Conservation (phyloP, 2,329 filamentous ascomycete species). For the Hansfordia pulvinata region DNA sequence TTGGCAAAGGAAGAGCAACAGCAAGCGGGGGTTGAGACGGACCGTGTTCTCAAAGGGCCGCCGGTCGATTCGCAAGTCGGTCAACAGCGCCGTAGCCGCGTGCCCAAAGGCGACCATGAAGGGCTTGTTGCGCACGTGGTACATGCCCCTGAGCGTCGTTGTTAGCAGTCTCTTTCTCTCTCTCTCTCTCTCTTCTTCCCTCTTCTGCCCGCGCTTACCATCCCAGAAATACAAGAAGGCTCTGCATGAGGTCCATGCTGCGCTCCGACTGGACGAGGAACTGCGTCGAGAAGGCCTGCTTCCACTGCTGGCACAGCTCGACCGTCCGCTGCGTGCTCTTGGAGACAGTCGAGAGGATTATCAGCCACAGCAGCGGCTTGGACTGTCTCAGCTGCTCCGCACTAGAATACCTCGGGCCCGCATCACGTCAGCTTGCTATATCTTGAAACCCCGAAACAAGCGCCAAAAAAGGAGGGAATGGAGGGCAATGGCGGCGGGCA, state of each 20-base stretch:
- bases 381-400: slow-evolving; percentile 9
- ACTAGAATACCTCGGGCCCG: too few species aligned
- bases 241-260: slow-evolving; percentile 36
- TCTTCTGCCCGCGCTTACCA: slow-evolving; percentile 27
- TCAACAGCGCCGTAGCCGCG: slow-evolving; percentile 26
- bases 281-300: slow-evolving; percentile 28
- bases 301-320: slow-evolving; percentile 20
- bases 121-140: slow-evolving; percentile 21
- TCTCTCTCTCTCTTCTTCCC: too few species aligned
- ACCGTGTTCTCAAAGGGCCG: slow-evolving; percentile 9
- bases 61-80: slow-evolving; percentile 30
- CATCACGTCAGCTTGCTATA: too few species aligned
- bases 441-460: slow-evolving; percentile 1
- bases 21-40: slow-evolving; percentile 9
- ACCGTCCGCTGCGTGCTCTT: neutral
- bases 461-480: neutral
- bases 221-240: slow-evolving; percentile 27
- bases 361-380: slow-evolving; percentile 32
- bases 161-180: slow-evolving; percentile 4
- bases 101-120: slow-evolving; percentile 29
- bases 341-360: slow-evolving; percentile 29
- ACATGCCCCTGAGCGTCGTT: slow-evolving; percentile 21
- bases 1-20: too few species aligned
- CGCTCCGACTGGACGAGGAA: slow-evolving; percentile 33
- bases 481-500: too few species aligned